These are phyloP conservation scores for Pichia cephalocereana DNA, from an alignment of 805 yeast genomes.

Conservation along the genomic window DNA sequence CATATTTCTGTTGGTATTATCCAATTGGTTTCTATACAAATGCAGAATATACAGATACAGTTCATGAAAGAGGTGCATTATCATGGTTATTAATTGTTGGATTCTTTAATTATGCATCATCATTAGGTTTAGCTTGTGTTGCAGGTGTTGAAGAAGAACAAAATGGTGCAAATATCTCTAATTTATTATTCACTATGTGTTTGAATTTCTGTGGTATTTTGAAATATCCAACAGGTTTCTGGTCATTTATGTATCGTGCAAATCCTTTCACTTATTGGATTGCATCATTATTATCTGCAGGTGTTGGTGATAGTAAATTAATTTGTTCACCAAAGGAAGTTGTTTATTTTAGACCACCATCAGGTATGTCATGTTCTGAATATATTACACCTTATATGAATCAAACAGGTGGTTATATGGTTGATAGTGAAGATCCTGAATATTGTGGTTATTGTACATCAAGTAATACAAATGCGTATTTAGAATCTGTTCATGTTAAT, in stretches of 20 bases:
- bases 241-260: conserved; percentile 70
- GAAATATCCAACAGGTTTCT: conserved; percentile 54
- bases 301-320: conserved; percentile 42
- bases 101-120: conserved; percentile 45
- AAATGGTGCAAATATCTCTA: conserved; percentile 54
- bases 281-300: conserved; percentile 43
- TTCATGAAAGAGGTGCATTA: conserved; percentile 48
- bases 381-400: conserved; percentile 35
- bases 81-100: conserved; percentile 31
- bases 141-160: conserved; percentile 52
- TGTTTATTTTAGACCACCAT: conserved; percentile 40
- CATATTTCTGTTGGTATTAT: conserved; percentile 59
- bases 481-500: conserved; percentile 35
- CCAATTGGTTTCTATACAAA: conserved; percentile 60
- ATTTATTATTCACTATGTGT: conserved; percentile 50
- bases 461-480: conserved; percentile 48
- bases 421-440: conserved; percentile 34
- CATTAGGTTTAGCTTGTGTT: conserved; percentile 50
- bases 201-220: conserved; percentile 75
- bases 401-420: conserved; percentile 39
- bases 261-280: conserved; percentile 65
- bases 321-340: conserved; percentile 41
- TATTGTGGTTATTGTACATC: conserved; percentile 55
- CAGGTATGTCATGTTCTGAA: conserved; percentile 48
- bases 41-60: conserved; percentile 40